Conservation (phyloP, 768 basidiomycete genomes). For the Inosperma sp. region DNA sequence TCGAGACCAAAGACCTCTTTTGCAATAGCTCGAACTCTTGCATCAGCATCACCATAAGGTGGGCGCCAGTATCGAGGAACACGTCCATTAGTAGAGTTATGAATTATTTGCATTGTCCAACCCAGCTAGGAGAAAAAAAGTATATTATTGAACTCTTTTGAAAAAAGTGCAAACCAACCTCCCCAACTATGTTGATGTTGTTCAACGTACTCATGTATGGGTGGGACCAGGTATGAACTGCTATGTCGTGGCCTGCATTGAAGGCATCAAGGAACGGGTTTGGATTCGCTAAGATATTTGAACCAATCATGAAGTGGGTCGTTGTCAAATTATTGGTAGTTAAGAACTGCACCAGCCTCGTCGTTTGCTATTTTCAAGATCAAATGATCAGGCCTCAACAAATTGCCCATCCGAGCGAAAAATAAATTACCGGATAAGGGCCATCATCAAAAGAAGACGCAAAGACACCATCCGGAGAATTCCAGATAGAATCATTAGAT, state of each 20-base stretch:
- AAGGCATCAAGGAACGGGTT: conserved; percentile 52
- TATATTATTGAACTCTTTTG: no score
- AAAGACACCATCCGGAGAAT: conserved; percentile 67
- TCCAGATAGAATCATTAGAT: no score
- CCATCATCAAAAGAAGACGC: conserved; percentile 80
- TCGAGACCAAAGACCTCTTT: conserved; percentile 73
- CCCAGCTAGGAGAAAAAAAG: neutral
- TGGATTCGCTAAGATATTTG: conserved; percentile 61
- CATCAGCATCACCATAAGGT: conserved; percentile 81
- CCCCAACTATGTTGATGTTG: conserved; percentile 66
- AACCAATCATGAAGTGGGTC: conserved; percentile 90
- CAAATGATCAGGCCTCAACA: neutral
- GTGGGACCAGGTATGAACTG: conserved; percentile 66
- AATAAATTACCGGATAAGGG: conserved; percentile 42
- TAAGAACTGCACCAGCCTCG: conserved; percentile 1
- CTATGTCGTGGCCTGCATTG: conserved; percentile 42
- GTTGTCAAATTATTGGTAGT: conserved; percentile 50
- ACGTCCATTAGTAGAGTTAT: conserved; percentile 40
- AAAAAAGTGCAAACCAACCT: conserved; percentile 38
- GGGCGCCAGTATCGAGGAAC: conserved; percentile 75
- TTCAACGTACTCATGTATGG: conserved; percentile 76
- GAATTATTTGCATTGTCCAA: conserved; percentile 4
- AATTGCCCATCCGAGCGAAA: neutral
- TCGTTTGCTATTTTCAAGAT: conserved; percentile 3
- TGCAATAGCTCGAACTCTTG: conserved; percentile 80